Conservation (phyloP, 441 rosid species). For the Adansonia gregorii region DNA sequence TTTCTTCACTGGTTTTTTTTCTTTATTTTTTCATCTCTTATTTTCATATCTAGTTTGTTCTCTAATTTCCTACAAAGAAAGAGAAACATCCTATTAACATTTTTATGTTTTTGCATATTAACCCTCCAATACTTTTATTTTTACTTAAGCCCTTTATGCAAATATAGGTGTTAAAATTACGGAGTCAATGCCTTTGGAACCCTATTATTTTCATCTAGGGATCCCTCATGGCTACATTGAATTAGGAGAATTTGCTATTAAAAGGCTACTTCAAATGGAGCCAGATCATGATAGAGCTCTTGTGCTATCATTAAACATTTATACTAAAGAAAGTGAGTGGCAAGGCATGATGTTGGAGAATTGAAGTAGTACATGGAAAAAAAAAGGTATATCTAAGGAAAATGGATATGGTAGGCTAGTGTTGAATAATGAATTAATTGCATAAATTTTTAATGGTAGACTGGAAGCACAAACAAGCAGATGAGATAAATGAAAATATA, state of each 20-base stretch:
- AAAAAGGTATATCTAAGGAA: constrained; percentile 44
- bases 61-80: no score
- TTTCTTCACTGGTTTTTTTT: no score
- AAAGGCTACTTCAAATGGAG: constrained; percentile 44
- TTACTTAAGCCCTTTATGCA: no score
- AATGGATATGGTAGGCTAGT: constrained; percentile 54
- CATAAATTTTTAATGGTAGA: constrained; percentile 55
- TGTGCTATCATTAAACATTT: constrained; percentile 52
- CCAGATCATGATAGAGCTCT: constrained; percentile 53
- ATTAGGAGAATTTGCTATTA: constrained; percentile 55
- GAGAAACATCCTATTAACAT: no score
- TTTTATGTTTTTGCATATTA: no score
- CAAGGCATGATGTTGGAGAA: constrained; percentile 46
- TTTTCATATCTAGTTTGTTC: no score
- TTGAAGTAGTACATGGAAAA: constrained; percentile 51
- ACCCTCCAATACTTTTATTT: no score
- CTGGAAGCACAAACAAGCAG: constrained; percentile 38
- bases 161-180: no score
- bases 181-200: constrained; percentile 45
- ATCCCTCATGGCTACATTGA: constrained; percentile 60
- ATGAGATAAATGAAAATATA: constrained; percentile 46
- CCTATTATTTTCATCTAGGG: constrained; percentile 66
- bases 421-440: constrained; percentile 31
- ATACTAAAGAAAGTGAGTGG: constrained; percentile 48
- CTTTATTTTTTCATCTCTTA: no score